These are phyloP conservation scores for Pseudozyma sp. DNA, from an alignment of 1,284 basidiomycete species.

Conservation along the genomic window DNA sequence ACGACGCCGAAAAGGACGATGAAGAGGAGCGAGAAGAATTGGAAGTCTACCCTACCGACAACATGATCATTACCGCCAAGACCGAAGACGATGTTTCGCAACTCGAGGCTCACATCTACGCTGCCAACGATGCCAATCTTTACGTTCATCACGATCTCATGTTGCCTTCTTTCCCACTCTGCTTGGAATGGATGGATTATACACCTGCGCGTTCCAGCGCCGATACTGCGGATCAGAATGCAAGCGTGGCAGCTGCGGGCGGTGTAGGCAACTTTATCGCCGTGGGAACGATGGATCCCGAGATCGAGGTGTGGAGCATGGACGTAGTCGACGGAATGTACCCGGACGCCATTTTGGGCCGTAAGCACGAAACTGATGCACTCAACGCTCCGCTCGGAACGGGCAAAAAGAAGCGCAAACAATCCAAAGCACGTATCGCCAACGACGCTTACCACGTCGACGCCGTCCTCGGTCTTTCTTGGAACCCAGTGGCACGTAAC, in stretches of 20 bases:
- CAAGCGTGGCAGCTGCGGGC: slow-evolving; percentile 54
- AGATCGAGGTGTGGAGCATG: slow-evolving; percentile 98
- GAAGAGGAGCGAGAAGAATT: slow-evolving; percentile 88
- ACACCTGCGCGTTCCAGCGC: slow-evolving; percentile 73
- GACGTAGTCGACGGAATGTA: slow-evolving; percentile 95
- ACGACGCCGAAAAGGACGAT: slow-evolving; percentile 76
- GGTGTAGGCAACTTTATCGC: slow-evolving; percentile 89
- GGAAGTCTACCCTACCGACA: slow-evolving; percentile 89
- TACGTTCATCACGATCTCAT: slow-evolving; percentile 98
- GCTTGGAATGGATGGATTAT: slow-evolving; percentile 99
- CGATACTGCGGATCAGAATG: slow-evolving; percentile 48
- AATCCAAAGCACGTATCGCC: slow-evolving; percentile 78
- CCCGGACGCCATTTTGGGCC: slow-evolving; percentile 89
- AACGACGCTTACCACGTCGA: slow-evolving; percentile 87
- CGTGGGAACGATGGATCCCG: slow-evolving; percentile 95
- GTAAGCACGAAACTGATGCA: slow-evolving; percentile 72
- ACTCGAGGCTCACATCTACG: slow-evolving; percentile 75
- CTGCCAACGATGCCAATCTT: slow-evolving; percentile 74
- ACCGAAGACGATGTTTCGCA: slow-evolving; percentile 97
- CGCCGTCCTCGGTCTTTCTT: slow-evolving; percentile 88
- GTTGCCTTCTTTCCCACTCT: slow-evolving; percentile 96
- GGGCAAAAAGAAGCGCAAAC: slow-evolving; percentile 78
- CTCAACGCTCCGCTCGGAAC: slow-evolving; percentile 61
- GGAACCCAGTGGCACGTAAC: slow-evolving; percentile 90
- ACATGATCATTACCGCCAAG: slow-evolving; percentile 90